Evolutionary conservation across 192 early-diverging fungal species (phyloP).

Genomic region (Umbelopsis sp.): DNA sequence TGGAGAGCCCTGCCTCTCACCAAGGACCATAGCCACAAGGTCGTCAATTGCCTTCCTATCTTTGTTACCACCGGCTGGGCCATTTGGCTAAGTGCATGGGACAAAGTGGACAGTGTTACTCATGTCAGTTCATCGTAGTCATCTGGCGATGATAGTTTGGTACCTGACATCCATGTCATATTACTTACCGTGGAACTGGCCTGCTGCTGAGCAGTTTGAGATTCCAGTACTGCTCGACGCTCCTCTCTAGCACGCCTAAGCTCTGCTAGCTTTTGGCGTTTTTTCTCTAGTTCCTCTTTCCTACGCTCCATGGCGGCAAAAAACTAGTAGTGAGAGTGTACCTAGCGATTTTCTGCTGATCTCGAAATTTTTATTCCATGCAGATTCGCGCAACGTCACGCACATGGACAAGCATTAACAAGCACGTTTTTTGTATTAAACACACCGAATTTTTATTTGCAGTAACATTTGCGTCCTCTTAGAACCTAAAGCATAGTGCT

Average conservation of each 20-base stretch:
- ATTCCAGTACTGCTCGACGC: conserved; percentile 56
- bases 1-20: conserved; percentile 57
- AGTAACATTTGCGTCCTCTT: conserved; percentile 21
- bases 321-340: background rate
- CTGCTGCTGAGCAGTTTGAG: conserved; percentile 32
- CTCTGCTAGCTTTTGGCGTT: conserved; percentile 89
- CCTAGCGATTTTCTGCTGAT: conserved; percentile 10
- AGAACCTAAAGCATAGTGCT: conserved; percentile 1
- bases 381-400: conserved; percentile 7
- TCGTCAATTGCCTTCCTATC: conserved; percentile 81
- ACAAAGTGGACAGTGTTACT: too few relatives aligned
- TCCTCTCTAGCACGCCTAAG: conserved; percentile 82
- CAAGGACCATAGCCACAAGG: conserved; percentile 83
- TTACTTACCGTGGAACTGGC: conserved; percentile 26
- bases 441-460: conserved; percentile 20
- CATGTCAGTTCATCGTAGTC: background rate
- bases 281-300: conserved; percentile 87
- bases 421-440: conserved; percentile 11
- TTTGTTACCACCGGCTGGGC: conserved; percentile 24
- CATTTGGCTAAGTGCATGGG: background rate
- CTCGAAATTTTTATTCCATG: conserved; percentile 15
- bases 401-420: background rate
- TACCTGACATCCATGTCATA: conserved; percentile 11
- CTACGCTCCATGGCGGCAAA: conserved; percentile 61
- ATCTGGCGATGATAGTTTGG: background rate